These are phyloP conservation scores for Metrosideros polymorpha DNA, from an alignment of 441 rosid species.

Conservation along the genomic window DNA sequence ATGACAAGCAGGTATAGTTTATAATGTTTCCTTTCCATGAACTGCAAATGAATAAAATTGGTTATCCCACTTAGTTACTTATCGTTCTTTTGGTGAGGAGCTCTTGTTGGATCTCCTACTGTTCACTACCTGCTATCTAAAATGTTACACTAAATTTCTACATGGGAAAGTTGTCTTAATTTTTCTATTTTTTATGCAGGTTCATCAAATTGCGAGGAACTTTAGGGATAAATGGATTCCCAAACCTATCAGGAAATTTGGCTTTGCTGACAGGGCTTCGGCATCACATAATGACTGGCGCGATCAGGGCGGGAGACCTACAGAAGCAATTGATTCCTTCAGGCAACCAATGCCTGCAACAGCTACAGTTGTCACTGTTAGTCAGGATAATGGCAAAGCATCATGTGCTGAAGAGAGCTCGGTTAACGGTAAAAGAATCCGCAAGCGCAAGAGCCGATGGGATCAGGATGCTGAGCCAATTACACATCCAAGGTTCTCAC, in stretches of 20 bases:
- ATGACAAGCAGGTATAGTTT: constrained; percentile 66
- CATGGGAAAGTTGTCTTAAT: not conserved
- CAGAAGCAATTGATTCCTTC: constrained; percentile 31
- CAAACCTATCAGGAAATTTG: constrained; percentile 40
- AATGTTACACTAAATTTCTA: not conserved
- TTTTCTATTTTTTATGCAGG: constrained; percentile 29
- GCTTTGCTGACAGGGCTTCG: constrained; percentile 50
- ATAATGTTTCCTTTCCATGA: not conserved
- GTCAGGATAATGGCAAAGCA: constrained; percentile 26
- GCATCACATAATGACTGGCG: constrained; percentile 35
- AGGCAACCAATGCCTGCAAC: constrained; percentile 23
- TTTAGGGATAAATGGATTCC: constrained; percentile 91
- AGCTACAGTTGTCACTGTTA: constrained; percentile 24
- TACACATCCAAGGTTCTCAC: constrained; percentile 12
- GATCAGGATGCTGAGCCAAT: constrained; percentile 65
- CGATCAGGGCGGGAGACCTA: constrained; percentile 38
- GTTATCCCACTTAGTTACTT: not conserved
- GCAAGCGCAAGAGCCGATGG: constrained; percentile 98
- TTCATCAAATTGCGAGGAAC: constrained; percentile 89
- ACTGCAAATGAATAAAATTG: not conserved
- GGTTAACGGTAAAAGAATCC: constrained; percentile 25
- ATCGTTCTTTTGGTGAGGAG: not conserved
- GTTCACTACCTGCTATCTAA: not conserved
- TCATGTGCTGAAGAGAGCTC: constrained; percentile 25
- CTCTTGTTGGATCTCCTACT: not conserved